A percentile compares a stretch with the other conserved stretches of the same genome.
These are phyloP conservation scores for Colletotrichum tropicicola DNA, from an alignment of 2,329 filamentous ascomycete genomes.

Conservation along the genomic window DNA sequence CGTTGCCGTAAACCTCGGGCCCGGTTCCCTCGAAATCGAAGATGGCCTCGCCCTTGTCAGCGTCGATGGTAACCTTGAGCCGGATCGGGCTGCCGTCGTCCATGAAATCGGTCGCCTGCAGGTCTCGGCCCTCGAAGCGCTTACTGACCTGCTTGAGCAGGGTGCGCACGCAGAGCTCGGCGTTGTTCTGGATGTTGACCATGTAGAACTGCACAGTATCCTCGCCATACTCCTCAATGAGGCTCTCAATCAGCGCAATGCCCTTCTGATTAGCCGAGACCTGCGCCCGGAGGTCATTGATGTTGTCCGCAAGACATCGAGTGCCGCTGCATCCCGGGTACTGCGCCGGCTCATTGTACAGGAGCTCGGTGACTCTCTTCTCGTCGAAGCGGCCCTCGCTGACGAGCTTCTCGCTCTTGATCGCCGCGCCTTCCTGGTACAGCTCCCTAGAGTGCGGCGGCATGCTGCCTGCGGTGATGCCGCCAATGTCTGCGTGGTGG, in stretches of 20 bases:
- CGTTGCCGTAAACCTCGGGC: slow-evolving; percentile 81
- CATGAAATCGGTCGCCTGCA: slow-evolving; percentile 82
- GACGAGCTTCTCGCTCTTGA: slow-evolving; percentile 75
- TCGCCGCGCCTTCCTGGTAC: slow-evolving; percentile 70
- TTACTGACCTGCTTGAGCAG: slow-evolving; percentile 77
- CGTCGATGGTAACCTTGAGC: slow-evolving; percentile 78
- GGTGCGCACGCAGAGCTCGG: slow-evolving; percentile 77
- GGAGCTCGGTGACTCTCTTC: slow-evolving; percentile 74
- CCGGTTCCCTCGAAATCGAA: slow-evolving; percentile 87
- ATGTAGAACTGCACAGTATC: slow-evolving; percentile 86
- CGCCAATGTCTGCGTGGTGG: slow-evolving; percentile 87
- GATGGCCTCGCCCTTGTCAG: slow-evolving; percentile 77
- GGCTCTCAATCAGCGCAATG: slow-evolving; percentile 78
- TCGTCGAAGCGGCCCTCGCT: slow-evolving; percentile 82
- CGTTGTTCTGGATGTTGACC: slow-evolving; percentile 82
- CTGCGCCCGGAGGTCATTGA: slow-evolving; percentile 86
- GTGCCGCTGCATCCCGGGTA: slow-evolving; percentile 82
- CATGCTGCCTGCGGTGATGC: slow-evolving; percentile 84
- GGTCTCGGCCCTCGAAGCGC: slow-evolving; percentile 74
- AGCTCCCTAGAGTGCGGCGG: slow-evolving; percentile 75
- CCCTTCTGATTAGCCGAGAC: slow-evolving; percentile 87
- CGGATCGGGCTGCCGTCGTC: slow-evolving; percentile 83
- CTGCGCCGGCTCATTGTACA: slow-evolving; percentile 78
- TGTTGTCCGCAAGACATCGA: slow-evolving; percentile 79
- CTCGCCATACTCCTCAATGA: slow-evolving; percentile 82